Conservation (phyloP, 2,329 filamentous ascomycete genomes). For the Beauveria varroae region DNA sequence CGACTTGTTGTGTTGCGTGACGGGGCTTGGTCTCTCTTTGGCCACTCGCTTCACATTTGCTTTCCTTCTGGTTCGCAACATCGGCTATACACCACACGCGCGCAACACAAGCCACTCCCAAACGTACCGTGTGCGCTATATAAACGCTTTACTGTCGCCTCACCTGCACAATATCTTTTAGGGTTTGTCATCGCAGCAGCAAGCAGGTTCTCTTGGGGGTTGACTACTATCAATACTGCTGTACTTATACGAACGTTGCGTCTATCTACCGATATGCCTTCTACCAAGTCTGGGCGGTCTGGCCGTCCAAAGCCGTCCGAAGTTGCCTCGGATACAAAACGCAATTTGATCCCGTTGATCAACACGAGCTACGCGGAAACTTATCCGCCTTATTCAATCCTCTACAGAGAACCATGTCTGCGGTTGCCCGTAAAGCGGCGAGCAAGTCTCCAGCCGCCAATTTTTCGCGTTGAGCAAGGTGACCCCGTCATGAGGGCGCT, state of each 20-base stretch:
- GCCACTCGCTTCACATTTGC: slow-evolving; percentile 4
- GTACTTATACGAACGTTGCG: neutral
- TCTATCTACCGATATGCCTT: slow-evolving; percentile 21
- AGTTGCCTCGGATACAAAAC: slow-evolving; percentile 66
- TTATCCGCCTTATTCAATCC: slow-evolving; percentile 52
- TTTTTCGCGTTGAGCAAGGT: slow-evolving; percentile 43
- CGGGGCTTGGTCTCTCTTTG: slow-evolving; percentile 21
- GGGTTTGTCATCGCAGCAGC: neutral
- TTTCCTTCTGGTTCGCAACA: neutral
- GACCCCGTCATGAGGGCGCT: slow-evolving; percentile 56
- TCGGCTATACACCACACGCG: neutral
- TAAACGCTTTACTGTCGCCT: neutral
- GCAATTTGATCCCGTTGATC: slow-evolving; percentile 59
- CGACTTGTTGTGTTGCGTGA: slow-evolving; percentile 29
- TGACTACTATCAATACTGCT: neutral
- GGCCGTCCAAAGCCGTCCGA: slow-evolving; percentile 53
- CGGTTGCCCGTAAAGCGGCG: slow-evolving; percentile 35
- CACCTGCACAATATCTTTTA: neutral
- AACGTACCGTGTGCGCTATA: neutral
- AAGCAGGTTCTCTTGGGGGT: neutral
- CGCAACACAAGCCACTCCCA: neutral
- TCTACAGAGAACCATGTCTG: slow-evolving; percentile 44
- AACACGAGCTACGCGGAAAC: slow-evolving; percentile 45
- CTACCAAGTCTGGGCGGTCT: slow-evolving; percentile 24
- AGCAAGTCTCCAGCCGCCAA: slow-evolving; percentile 32